Conservation (phyloP, 768 basidiomycete species). For the Trichaptum fuscoviolaceum region DNA sequence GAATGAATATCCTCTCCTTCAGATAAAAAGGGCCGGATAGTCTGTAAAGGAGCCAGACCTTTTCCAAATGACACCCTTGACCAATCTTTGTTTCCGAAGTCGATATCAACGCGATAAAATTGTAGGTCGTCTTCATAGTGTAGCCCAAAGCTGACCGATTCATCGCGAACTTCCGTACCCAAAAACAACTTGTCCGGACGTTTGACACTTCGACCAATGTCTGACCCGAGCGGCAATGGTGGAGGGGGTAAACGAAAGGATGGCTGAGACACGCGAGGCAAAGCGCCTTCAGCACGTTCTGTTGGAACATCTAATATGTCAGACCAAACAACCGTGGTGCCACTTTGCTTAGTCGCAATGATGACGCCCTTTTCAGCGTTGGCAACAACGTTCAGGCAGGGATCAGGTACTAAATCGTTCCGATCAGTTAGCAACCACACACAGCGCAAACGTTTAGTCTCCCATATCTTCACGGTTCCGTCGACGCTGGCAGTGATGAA, state of each 20-base stretch:
- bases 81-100: not conserved
- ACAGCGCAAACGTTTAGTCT: constrained; percentile 45
- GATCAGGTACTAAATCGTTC: constrained; percentile 36
- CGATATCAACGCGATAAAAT: not conserved
- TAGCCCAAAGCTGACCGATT: not conserved
- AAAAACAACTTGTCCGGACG: not conserved
- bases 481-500: constrained; percentile 56
- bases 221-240: not conserved
- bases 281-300: constrained; percentile 6
- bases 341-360: constrained; percentile 48
- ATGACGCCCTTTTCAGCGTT: constrained; percentile 39
- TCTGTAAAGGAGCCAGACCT: not conserved
- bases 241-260: not conserved
- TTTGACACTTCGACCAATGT: not conserved
- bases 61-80: not conserved
- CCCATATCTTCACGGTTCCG: constrained; percentile 73
- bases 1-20: not conserved
- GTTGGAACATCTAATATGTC: constrained; percentile 28
- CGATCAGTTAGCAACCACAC: constrained; percentile 53
- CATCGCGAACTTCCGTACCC: not conserved
- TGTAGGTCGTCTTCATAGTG: not conserved
- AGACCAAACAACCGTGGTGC: constrained; percentile 53
- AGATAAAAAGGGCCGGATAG: not conserved
- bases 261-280: constrained; percentile 17
- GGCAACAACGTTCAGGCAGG: constrained; percentile 46